Evolutionary conservation across 352 stramenopile species (phyloP), one percentile per base, ranked within the genome.

Genomic region (Pythium guiyangense): DNA sequence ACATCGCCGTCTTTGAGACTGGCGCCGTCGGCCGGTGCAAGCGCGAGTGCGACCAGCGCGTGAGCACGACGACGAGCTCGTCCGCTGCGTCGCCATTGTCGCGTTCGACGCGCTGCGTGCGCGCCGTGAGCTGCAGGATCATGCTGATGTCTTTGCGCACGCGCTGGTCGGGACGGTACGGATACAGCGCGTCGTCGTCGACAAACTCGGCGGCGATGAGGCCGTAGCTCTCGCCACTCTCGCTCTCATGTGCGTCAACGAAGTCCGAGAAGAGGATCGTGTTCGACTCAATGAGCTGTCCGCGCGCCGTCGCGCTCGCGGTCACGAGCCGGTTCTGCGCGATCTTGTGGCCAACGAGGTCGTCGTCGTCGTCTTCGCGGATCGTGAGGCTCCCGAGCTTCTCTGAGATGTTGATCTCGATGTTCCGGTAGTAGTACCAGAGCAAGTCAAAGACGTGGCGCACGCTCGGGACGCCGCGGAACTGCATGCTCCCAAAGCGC

Each of bases 401-500:
- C 43, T 82, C 73, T 26, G 70, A 77, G 50, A 79, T 70, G 52
- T 56, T 68, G 67, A 82, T 79, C 52, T 82, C 70, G 14, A 79
- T 69, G 42, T 82, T 79, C 26, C 61, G 58, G 22, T 68, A 63
- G 40, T 74, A 67, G 43, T 70, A 70, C 3, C 72, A 54, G 9
- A 75, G 59, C 4, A 62, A 60, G 15, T 82, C 73, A 44, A 73
- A 79, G 35, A 79, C 73, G 1, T 60, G 54, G 8, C 62, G 59
- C 5, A 82, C 60, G 35, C 60, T 77, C 0, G 22, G 20, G 0
- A 52, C 48, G 11, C 68, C 68, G 18, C 70, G 66, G 26, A 84
- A 75, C 59, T 79, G 74, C 14, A 77, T 69, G 25, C 82, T 67
- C 53, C 77, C 71, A 49, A 82, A 84, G 6, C 67, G 67, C 49